A percentile compares a stretch with the other conserved stretches of the same genome.
Conservation (phyloP, 768 basidiomycete genomes). For the Paxillus ammoniavirescens region DNA sequence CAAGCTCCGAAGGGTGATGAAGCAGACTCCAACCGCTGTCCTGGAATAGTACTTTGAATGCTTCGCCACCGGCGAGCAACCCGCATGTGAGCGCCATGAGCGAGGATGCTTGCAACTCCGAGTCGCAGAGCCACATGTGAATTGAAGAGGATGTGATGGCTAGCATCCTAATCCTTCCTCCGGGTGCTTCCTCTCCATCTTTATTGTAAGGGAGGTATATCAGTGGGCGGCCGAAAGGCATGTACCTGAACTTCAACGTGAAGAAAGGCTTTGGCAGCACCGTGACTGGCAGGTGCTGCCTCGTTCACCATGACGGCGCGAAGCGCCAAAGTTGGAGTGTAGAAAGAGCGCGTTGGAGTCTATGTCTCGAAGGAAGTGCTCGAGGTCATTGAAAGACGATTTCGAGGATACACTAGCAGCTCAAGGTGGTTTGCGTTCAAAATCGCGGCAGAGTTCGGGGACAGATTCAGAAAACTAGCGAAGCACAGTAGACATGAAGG, state of each 20-base stretch:
- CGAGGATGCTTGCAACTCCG: constrained; percentile 56
- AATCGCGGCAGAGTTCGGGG: constrained; percentile 23
- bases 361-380: constrained; percentile 48
- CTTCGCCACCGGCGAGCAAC: constrained; percentile 24
- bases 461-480: constrained; percentile 31
- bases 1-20: constrained; percentile 12
- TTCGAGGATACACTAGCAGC: constrained; percentile 24
- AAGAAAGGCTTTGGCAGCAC: constrained; percentile 41
- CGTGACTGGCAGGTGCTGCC: constrained; percentile 32
- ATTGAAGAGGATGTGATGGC: constrained; percentile 36
- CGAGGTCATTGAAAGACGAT: constrained; percentile 39
- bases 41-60: constrained; percentile 63
- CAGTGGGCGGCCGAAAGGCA: constrained; percentile 62
- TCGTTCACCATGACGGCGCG: constrained; percentile 33
- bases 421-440: constrained; percentile 16
- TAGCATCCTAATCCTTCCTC: constrained; percentile 22
- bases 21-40: constrained; percentile 39
- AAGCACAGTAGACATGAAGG: constrained; percentile 62
- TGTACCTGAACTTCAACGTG: constrained; percentile 63
- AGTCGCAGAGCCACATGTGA: constrained; percentile 70
- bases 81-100: constrained; percentile 32
- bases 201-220: constrained; percentile 62
- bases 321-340: constrained; percentile 56
- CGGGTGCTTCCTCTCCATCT: constrained; percentile 33
- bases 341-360: constrained; percentile 62